Evolutionary conservation across 768 basidiomycete species (phyloP).

Genomic region (Podaxis pistillaris): DNA sequence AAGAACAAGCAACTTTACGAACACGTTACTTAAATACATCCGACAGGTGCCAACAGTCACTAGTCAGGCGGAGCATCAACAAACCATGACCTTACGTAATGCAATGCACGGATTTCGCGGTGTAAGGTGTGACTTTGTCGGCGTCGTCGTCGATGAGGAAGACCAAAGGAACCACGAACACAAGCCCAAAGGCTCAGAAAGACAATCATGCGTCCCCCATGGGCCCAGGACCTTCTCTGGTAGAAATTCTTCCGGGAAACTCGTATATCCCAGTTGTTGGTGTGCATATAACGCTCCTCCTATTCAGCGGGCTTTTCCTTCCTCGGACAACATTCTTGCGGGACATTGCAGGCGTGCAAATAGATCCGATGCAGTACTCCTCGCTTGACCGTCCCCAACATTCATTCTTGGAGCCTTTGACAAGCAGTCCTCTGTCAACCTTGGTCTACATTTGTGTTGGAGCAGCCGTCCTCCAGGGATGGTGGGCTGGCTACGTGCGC

Average conservation of each 20-base stretch:
- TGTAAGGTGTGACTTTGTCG: neutral
- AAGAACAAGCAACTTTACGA: neutral
- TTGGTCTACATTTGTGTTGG: slow-evolving; percentile 58
- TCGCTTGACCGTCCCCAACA: slow-evolving; percentile 68
- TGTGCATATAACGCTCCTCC: slow-evolving; percentile 63
- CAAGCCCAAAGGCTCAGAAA: neutral
- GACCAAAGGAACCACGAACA: neutral
- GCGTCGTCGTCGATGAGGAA: neutral
- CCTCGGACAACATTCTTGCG: slow-evolving; percentile 56
- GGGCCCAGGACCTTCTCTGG: neutral
- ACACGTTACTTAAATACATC: neutral
- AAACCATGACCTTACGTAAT: neutral
- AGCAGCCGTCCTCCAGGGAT: slow-evolving; percentile 51
- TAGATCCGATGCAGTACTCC: slow-evolving; percentile 31
- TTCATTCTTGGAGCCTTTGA: slow-evolving; percentile 66
- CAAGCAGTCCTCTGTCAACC: slow-evolving; percentile 56
- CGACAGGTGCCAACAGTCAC: neutral
- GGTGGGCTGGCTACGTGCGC: slow-evolving; percentile 73
- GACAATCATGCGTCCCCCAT: neutral
- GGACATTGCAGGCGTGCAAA: slow-evolving; percentile 29
- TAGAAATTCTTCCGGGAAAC: slow-evolving; percentile 6
- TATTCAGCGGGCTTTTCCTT: slow-evolving; percentile 67
- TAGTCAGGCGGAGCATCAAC: neutral
- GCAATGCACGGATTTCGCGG: neutral
- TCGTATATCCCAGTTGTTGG: slow-evolving; percentile 64